Evolutionary conservation across 495 filamentous ascomycete genomes (phyloP), one percentile per base, ranked within the genome.

Genomic region (Trichoderma reesei): DNA sequence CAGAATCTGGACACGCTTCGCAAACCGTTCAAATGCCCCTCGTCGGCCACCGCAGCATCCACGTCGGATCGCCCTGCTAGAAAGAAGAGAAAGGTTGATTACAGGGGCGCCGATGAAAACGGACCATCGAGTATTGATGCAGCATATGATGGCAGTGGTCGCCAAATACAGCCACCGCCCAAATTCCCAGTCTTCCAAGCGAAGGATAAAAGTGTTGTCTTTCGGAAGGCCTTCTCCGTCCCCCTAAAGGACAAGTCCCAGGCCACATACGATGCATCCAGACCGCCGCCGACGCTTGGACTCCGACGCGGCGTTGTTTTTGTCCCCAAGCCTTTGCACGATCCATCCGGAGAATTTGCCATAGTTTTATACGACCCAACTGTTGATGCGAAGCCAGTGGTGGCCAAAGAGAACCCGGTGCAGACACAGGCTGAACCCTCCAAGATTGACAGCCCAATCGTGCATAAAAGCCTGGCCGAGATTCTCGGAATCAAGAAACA

Each of bases 311-410:
- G 93, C 11, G 86, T 89, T 2, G 83, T 86, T 6, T 97, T 98
- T 73, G 82, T 96, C 13, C 91, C 92, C 26, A 96, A 90, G 68
- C 88, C 94, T 46, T 73, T 99, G 63, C 95, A 99, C 72, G 94
- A 99, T 69, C 94, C 94, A 0, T 90, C 88, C 70, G 95, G 90
- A 64, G 95, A 99, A 69, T 96, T 98, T 75, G 88, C 94, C 1
- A 98, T 99, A 68, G 94, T 99, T 6, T 75, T 99, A 10, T 92
- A 95, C 68, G 94, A 99, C 71, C 94, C 94, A 14, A 99, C 94
- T 0, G 77, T 98, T 41, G 94, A 99, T 69, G 76, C 79, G 42
- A 80, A 84, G 67, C 31, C 31, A 4, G 80, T 81, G 51, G 82
- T 85, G 67, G 11, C 9, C 0, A 20, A 56, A 13, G 26, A 31